phyloP scores from a whole-genome alignment of 306 rosid genomes.

The Cicer yamashitae region DNA sequence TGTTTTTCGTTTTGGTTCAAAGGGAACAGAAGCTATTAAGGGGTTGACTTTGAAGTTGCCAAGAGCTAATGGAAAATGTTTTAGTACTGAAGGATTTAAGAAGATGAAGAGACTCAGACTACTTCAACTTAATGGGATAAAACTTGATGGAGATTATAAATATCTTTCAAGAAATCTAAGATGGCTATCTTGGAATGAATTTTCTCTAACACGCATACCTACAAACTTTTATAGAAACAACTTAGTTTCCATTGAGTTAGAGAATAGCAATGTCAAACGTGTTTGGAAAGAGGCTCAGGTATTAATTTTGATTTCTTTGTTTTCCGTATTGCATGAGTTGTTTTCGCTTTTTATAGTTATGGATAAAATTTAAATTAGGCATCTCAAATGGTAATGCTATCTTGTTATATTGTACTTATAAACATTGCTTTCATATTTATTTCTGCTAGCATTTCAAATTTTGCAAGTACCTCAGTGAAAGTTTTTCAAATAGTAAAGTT shows the following conservation, averaged over 20 bases:
- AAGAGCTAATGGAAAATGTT: not conserved
- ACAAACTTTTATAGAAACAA: not conserved
- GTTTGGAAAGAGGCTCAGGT: slow-evolving; percentile 39
- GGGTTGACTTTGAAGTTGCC: not conserved
- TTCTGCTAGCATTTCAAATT: not conserved
- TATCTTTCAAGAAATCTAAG: not conserved
- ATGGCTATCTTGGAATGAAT: not conserved
- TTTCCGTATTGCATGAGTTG: too few relatives aligned
- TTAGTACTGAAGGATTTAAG: not conserved
- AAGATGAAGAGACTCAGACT: slow-evolving; percentile 27
- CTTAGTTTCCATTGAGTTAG: not conserved
- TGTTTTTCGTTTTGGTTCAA: not conserved
- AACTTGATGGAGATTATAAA: slow-evolving; percentile 12
- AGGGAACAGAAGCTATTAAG: not conserved
- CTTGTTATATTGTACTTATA: too few relatives aligned
- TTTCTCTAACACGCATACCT: not conserved
- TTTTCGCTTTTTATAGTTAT: too few relatives aligned
- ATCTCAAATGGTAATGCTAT: too few relatives aligned
- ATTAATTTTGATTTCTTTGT: not conserved
- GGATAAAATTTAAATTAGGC: too few relatives aligned
- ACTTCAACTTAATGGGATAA: slow-evolving; percentile 5
- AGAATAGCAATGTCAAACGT: slow-evolving; percentile 1
- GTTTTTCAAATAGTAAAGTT: not conserved
- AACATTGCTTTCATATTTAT: not conserved
- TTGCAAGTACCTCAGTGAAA: not conserved